These are phyloP conservation scores for Rhytidiadelphus loreus DNA, from an alignment of 225 moss, liverwort and hornwort genomes.

Conservation along the genomic window DNA sequence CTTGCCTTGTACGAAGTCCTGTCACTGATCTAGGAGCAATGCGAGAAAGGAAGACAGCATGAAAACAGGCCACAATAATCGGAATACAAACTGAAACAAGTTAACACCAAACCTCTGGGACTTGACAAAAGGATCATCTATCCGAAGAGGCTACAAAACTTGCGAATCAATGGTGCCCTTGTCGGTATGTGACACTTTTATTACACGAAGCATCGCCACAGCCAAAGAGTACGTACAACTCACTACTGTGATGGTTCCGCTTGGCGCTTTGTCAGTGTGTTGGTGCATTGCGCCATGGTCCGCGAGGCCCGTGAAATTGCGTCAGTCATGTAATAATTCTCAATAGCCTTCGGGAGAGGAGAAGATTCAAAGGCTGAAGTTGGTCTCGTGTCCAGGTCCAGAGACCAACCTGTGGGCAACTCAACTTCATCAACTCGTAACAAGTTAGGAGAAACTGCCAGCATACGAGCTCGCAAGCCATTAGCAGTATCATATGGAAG, in stretches of 20 bases:
- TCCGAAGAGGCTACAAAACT: background rate
- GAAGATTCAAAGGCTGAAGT: constrained; percentile 36
- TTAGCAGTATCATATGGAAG: constrained; percentile 72
- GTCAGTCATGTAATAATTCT: constrained; percentile 90
- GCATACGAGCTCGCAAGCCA: constrained; percentile 72
- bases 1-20: background rate
- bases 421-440: constrained; percentile 75
- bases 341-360: constrained; percentile 48
- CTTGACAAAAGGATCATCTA: background rate
- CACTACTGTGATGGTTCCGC: background rate
- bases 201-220: background rate
- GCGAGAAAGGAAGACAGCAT: background rate
- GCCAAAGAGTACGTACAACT: background rate
- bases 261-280: constrained; percentile 20
- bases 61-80: background rate
- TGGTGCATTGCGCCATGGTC: constrained; percentile 83
- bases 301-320: constrained; percentile 82
- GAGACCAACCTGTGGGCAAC: constrained; percentile 52
- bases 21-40: background rate
- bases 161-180: background rate
- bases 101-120: background rate
- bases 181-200: background rate
- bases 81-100: background rate
- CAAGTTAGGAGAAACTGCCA: constrained; percentile 69
- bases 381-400: constrained; percentile 27